Evolutionary conservation across 371 early-diverging fungal genomes (phyloP).

Genomic region (Fennellomyces sp.): DNA sequence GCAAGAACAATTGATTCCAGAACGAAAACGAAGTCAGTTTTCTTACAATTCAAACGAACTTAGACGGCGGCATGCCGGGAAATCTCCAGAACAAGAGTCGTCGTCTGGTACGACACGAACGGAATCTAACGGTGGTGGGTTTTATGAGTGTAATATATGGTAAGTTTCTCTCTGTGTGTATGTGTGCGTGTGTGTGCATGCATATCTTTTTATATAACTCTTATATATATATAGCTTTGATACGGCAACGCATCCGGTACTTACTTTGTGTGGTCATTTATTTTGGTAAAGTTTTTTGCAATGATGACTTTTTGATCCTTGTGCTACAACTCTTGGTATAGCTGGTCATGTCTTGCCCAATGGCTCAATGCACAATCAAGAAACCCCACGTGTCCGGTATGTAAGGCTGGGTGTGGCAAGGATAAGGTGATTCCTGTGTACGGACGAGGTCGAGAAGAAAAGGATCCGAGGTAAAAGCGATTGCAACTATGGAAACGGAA

Average conservation of each 20-base stretch:
- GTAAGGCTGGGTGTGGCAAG: slow-evolving; percentile 77
- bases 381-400: slow-evolving; percentile 62
- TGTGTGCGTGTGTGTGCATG: no score
- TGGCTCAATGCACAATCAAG: slow-evolving; percentile 34
- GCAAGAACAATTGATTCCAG: slow-evolving; percentile 6
- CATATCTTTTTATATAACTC: no score
- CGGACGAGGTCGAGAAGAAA: slow-evolving; percentile 72
- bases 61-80: slow-evolving; percentile 10
- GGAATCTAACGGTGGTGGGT: slow-evolving; percentile 19
- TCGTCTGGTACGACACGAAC: neutral
- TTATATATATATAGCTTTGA: slow-evolving; percentile 56
- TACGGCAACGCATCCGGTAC: slow-evolving; percentile 69
- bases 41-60: slow-evolving; percentile 14
- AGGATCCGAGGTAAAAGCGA: slow-evolving; percentile 65
- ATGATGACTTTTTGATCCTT: neutral
- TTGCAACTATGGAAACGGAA: neutral
- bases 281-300: slow-evolving; percentile 57
- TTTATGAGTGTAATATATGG: slow-evolving; percentile 47
- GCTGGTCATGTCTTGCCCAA: slow-evolving; percentile 40
- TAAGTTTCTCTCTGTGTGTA: slow-evolving; percentile 9
- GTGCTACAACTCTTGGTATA: slow-evolving; percentile 6
- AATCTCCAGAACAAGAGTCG: neutral
- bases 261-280: slow-evolving; percentile 77
- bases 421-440: slow-evolving; percentile 81
- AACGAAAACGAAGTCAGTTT: slow-evolving; percentile 9